Evolutionary conservation across 1,139 yeast species (phyloP).

Genomic region (Geotrichum klebahnii): DNA sequence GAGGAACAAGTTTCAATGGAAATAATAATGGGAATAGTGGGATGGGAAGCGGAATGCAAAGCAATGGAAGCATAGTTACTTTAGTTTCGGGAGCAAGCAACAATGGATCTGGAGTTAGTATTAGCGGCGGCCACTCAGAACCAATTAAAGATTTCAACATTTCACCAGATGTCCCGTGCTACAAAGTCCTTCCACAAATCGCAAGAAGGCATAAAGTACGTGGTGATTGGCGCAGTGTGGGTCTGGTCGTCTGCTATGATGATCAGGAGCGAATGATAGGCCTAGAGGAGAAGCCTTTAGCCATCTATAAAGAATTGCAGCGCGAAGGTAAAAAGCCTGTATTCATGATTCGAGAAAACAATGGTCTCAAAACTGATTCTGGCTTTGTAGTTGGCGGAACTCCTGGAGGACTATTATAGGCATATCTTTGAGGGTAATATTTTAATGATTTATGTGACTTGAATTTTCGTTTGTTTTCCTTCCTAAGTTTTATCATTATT

Average conservation of each 20-base stretch:
- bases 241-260: constrained; percentile 83
- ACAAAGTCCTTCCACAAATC: constrained; percentile 82
- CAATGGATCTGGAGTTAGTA: constrained; percentile 2
- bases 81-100: not conserved
- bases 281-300: constrained; percentile 82
- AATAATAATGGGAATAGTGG: not conserved
- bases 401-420: constrained; percentile 38
- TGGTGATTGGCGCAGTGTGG: constrained; percentile 85
- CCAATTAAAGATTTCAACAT: constrained; percentile 22
- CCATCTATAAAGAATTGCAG: constrained; percentile 80
- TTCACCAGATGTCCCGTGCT: constrained; percentile 72
- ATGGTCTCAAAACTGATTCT: constrained; percentile 39
- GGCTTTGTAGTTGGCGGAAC: constrained; percentile 37
- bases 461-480: not conserved
- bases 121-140: constrained; percentile 13
- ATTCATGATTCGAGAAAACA: constrained; percentile 84
- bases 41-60: not conserved
- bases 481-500: not conserved
- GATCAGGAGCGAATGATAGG: constrained; percentile 83
- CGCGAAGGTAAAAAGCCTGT: constrained; percentile 89
- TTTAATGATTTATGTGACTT: not conserved
- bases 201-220: constrained; percentile 79
- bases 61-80: constrained; percentile 1
- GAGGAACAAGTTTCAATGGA: constrained; percentile 2
- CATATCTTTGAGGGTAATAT: not conserved